Conservation (phyloP, 441 rosid genomes). For the Syzygium malaccense region DNA sequence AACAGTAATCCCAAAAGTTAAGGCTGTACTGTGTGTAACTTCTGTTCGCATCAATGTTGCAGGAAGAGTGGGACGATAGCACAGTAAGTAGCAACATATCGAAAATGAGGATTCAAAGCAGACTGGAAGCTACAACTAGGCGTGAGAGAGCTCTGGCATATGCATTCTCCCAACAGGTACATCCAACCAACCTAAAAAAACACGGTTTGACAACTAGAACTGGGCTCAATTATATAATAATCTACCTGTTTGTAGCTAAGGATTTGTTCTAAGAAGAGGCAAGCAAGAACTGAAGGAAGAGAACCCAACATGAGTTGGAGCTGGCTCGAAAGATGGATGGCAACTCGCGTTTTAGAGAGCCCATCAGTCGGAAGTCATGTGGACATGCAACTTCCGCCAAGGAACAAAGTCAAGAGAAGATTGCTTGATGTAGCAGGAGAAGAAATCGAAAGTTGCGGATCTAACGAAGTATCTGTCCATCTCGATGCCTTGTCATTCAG, state of each 20-base stretch:
- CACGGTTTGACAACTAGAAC: background rate
- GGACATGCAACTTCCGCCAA: slow-evolving; percentile 20
- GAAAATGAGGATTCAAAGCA: slow-evolving; percentile 55
- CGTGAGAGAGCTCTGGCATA: slow-evolving; percentile 86
- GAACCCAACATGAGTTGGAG: slow-evolving; percentile 64
- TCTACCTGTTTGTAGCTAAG: slow-evolving; percentile 34
- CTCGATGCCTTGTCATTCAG: slow-evolving; percentile 24
- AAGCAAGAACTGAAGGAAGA: slow-evolving; percentile 20
- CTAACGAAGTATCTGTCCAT: slow-evolving; percentile 59
- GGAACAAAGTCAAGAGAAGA: slow-evolving; percentile 15
- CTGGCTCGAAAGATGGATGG: slow-evolving; percentile 95
- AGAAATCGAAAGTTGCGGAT: slow-evolving; percentile 82
- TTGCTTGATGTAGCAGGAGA: slow-evolving; percentile 33
- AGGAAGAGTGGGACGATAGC: slow-evolving; percentile 96
- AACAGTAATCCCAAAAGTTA: background rate
- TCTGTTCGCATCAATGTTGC: background rate
- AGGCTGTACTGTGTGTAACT: background rate
- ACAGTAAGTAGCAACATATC: slow-evolving; percentile 70
- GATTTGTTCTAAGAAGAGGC: slow-evolving; percentile 63
- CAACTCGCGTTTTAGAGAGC: slow-evolving; percentile 59
- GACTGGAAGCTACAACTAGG: slow-evolving; percentile 65
- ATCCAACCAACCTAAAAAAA: background rate
- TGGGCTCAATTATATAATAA: background rate
- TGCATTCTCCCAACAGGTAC: slow-evolving; percentile 90
- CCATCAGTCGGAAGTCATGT: slow-evolving; percentile 16